Conservation (phyloP, 345 rosid species). For the Hevea brasiliensis region DNA sequence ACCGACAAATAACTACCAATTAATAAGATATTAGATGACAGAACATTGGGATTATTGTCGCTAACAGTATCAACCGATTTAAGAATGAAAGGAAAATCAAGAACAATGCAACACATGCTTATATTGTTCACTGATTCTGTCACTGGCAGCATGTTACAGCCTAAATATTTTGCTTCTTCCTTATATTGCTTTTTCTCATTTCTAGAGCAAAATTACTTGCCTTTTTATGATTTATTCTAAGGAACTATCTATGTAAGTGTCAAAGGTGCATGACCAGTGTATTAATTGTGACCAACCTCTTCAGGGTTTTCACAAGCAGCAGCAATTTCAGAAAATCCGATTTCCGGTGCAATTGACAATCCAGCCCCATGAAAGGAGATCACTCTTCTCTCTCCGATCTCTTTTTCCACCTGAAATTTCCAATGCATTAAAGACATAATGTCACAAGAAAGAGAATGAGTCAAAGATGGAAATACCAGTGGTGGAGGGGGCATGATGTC, state of each 20-base stretch:
- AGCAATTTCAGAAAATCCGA: slow-evolving; percentile 53
- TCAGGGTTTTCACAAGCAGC: slow-evolving; percentile 57
- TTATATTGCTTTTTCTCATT: no score
- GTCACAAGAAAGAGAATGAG: slow-evolving; percentile 3
- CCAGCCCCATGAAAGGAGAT: slow-evolving; percentile 70
- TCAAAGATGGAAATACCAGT: slow-evolving; percentile 41
- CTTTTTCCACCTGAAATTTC: slow-evolving; percentile 76
- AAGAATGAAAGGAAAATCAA: no score
- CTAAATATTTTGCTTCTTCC: no score
- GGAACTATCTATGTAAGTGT: background rate
- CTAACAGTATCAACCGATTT: no score
- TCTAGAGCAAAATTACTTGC: no score
- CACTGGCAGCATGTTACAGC: no score
- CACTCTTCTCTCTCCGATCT: slow-evolving; percentile 85
- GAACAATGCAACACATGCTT: no score
- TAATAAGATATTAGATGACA: no score
- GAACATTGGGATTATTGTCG: no score
- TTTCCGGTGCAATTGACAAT: slow-evolving; percentile 63
- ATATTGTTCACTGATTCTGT: no score
- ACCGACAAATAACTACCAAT: no score
- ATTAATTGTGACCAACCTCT: slow-evolving; percentile 52
- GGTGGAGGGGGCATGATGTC: slow-evolving; percentile 97
- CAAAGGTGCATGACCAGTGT: background rate
- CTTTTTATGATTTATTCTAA: no score
- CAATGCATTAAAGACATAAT: slow-evolving; percentile 17